Conservation (phyloP, 202 grass and related monocot genomes). For the Zoysia matrella region DNA sequence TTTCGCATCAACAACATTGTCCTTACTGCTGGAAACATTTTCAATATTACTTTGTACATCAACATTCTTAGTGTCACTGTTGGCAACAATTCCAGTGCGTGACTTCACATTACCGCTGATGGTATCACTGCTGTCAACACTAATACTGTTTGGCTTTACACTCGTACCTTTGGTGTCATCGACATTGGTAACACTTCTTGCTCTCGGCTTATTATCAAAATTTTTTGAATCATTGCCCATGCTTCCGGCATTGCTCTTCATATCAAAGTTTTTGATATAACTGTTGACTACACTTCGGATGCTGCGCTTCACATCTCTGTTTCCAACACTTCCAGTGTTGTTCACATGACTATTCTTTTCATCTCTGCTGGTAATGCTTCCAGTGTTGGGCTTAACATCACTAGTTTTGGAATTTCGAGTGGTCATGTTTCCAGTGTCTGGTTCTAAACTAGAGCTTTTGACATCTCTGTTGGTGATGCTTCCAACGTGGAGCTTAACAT, state of each 20-base stretch:
- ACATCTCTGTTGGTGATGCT: constrained; percentile 6
- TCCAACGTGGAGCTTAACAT: constrained; percentile 31
- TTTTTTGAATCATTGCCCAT: constrained; percentile 45
- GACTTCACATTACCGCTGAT: constrained; percentile 23
- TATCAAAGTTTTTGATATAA: constrained; percentile 64
- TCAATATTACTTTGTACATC: constrained; percentile 42
- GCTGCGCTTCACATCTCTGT: constrained; percentile 52
- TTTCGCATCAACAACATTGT: constrained; percentile 35
- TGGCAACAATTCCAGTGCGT: constrained; percentile 33
- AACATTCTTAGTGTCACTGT: constrained; percentile 45
- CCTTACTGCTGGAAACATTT: constrained; percentile 27
- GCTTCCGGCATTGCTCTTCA: constrained; percentile 40
- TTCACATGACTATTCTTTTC: constrained; percentile 48
- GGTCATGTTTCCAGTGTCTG: constrained; percentile 24
- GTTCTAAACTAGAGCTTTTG: constrained; percentile 26
- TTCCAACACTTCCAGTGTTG: constrained; percentile 29
- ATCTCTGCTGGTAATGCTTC: constrained; percentile 31
- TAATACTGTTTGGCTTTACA: constrained; percentile 25
- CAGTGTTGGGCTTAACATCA: constrained; percentile 36
- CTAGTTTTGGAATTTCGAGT: constrained; percentile 39
- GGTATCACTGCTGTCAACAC: constrained; percentile 35
- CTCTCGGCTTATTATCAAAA: constrained; percentile 43
- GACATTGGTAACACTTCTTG: constrained; percentile 34
- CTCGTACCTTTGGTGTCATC: constrained; percentile 49
- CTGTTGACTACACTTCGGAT: constrained; percentile 54